Base-by-base conservation (phyloP, 2,329 filamentous ascomycete species). In the Neofusicoccum kwambonambiense region DNA sequence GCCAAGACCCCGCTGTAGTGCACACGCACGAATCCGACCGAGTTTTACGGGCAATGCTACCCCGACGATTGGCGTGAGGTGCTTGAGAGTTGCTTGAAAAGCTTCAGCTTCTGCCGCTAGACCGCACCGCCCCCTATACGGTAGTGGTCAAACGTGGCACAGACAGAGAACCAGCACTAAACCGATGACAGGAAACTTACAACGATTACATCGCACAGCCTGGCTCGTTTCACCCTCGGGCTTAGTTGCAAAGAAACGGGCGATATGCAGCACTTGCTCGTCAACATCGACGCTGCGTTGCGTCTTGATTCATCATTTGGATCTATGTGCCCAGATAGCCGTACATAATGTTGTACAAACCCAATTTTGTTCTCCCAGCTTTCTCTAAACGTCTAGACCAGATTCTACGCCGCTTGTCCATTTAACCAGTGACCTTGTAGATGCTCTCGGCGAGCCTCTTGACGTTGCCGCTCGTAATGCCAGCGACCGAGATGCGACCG, bases 401-500 rank as follows among this genome's bases (percentile, higher is more conserved):
- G 27, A 19, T 57, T 35, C 27, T 11, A 13, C 41, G 7, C 12
- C 11, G n/a, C 42, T 17, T 45, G 13, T 11, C 42, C n/a, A 5
- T 15, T 56, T 79, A 83, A 69, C 89, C 89, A 79, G 90, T 93
- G 76, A 95, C 86, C 81, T 92, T 91, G 84, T 87, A 92, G 80
- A 95, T 94, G 75, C 90, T 85, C 84, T 94, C 89, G 67, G 91
- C 91, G 67, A 95, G 87, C 69, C 90, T 88, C 73, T 88, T 88
- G 66, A 94, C 91, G 75, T 94, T 94, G 71, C 84, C 89, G 70
- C 80, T 86, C 60, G 91, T 95, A 79, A 95, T 94, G 71, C 91
- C 91, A 51, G 91, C 91, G 63, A 95, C 90, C 52, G 90, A 93
- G 78, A 95, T 95, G 75, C 91, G 87, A 72, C 91, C 91, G 76